These are phyloP conservation scores for Gliomastix tumulicola DNA, from an alignment of 2,329 filamentous ascomycete species.

Conservation along the genomic window DNA sequence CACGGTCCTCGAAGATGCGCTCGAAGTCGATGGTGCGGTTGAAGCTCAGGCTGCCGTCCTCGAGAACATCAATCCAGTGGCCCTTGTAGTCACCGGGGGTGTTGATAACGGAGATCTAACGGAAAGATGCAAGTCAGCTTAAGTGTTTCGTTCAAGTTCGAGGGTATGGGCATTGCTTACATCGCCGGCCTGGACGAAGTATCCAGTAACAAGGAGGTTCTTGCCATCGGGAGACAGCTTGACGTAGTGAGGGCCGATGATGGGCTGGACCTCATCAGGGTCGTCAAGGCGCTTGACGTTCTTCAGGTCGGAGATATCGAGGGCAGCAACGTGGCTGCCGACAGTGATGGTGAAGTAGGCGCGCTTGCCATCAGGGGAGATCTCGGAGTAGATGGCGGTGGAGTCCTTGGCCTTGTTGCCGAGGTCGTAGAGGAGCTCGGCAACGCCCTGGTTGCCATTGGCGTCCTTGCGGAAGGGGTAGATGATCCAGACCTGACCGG, in stretches of 20 bases:
- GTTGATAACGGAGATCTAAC: conserved; percentile 51
- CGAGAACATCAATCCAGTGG: conserved; percentile 51
- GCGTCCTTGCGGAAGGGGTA: conserved; percentile 51
- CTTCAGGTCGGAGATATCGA: conserved; percentile 54
- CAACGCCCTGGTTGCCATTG: conserved; percentile 48
- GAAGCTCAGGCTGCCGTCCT: conserved; percentile 48
- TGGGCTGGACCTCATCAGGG: conserved; percentile 50
- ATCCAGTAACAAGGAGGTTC: conserved; percentile 57
- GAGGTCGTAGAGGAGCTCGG: conserved; percentile 51
- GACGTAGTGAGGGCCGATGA: conserved; percentile 56
- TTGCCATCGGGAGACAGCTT: conserved; percentile 59
- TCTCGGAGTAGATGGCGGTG: conserved; percentile 54
- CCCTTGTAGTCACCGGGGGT: conserved; percentile 56
- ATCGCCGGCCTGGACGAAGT: conserved; percentile 57
- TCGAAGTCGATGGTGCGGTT: conserved; percentile 54
- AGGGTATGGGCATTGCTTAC: conserved; percentile 11
- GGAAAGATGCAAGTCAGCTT: conserved; percentile 6
- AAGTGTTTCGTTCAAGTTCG: not conserved
- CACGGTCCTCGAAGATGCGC: conserved; percentile 40
- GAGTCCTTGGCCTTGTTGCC: conserved; percentile 48
- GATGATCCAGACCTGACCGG: conserved; percentile 58
- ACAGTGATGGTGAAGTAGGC: conserved; percentile 55
- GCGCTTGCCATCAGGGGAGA: conserved; percentile 49
- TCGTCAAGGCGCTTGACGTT: conserved; percentile 56
- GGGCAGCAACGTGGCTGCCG: conserved; percentile 53